Evolutionary conservation across 768 basidiomycete species (phyloP).

Genomic region (Phylloporus arenicola): DNA sequence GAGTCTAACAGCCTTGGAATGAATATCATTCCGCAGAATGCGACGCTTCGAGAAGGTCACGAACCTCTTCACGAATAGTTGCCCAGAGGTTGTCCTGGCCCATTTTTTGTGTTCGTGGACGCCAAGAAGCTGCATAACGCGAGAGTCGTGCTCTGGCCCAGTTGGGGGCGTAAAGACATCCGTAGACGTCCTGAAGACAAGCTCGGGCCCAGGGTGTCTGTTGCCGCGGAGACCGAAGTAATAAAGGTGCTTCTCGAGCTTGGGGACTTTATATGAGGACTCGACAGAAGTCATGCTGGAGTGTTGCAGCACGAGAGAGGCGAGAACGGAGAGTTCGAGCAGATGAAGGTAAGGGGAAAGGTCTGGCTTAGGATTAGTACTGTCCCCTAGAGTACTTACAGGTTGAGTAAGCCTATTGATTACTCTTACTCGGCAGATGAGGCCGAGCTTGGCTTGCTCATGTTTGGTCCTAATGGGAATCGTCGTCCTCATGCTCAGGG

Average conservation of each 20-base stretch:
- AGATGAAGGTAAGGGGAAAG: too few species aligned
- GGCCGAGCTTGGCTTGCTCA: too few species aligned
- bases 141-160: not conserved
- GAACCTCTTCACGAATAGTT: slow-evolving; percentile 29
- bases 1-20: slow-evolving; percentile 30
- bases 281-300: not conserved
- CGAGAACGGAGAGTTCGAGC: too few species aligned
- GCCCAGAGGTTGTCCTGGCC: slow-evolving; percentile 27
- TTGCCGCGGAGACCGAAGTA: not conserved
- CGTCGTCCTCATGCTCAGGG: too few species aligned
- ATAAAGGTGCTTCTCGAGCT: not conserved
- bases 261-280: not conserved
- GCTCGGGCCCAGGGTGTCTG: not conserved
- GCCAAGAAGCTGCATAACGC: not conserved
- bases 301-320: too few species aligned
- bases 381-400: too few species aligned
- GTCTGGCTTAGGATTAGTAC: too few species aligned
- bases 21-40: slow-evolving; percentile 29
- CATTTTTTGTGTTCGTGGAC: not conserved
- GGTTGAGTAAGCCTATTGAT: too few species aligned
- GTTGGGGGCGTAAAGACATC: not conserved
- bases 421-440: too few species aligned
- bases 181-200: not conserved
- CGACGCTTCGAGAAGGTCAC: slow-evolving; percentile 29
- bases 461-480: too few species aligned